Conservation (phyloP, 2,329 filamentous ascomycete genomes). For the Botrytis deweyae region DNA sequence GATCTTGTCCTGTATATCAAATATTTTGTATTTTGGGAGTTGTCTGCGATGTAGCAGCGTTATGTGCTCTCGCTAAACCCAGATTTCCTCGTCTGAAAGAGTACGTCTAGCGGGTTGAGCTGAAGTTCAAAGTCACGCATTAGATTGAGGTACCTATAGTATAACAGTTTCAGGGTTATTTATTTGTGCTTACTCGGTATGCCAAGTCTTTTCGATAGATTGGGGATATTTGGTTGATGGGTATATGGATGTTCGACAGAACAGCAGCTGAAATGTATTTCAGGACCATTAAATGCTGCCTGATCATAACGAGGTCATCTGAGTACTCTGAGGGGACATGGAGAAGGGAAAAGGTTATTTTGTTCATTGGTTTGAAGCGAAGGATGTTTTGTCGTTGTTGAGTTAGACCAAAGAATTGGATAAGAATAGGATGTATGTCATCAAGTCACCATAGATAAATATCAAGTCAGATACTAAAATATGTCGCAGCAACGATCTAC, state of each 20-base stretch:
- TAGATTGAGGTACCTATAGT: not conserved
- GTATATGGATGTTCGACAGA: not conserved
- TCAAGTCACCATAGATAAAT: not conserved
- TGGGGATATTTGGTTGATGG: not conserved
- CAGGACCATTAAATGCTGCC: conserved; percentile 2
- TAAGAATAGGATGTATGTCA: conserved; percentile 1
- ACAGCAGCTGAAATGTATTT: conserved; percentile 11
- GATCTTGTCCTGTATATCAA: not conserved
- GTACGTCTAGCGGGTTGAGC: conserved; percentile 12
- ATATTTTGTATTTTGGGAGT: not conserved
- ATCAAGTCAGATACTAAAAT: not conserved
- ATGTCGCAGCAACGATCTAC: not conserved
- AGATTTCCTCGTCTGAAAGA: not conserved
- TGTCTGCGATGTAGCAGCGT: not conserved
- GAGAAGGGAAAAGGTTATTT: not conserved
- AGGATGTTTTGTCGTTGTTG: not conserved
- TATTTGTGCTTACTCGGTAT: not conserved
- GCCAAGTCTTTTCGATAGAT: not conserved
- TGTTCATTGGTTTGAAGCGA: not conserved
- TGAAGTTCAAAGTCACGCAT: conserved; percentile 16
- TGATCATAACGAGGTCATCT: conserved; percentile 5
- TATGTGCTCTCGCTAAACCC: not conserved
- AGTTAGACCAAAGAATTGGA: not conserved
- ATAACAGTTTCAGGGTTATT: not conserved
- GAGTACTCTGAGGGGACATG: not conserved